A percentile compares a stretch with the other conserved stretches of the same genome.
Evolutionary conservation across 2,329 filamentous ascomycete species (phyloP).

Genomic region (Stachybotrys chartarum): DNA sequence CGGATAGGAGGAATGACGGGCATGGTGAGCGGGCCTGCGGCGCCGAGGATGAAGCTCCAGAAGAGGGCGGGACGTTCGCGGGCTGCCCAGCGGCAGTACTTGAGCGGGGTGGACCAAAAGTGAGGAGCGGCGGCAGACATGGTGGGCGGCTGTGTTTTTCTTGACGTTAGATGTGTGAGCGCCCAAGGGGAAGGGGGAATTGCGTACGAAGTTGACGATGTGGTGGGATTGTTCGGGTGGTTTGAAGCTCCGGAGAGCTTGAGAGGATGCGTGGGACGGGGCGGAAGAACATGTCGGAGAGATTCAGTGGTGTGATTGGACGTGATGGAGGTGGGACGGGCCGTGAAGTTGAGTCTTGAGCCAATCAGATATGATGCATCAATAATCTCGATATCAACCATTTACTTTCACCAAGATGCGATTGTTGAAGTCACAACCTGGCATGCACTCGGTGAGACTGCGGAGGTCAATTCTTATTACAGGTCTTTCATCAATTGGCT

Average conservation of each 20-base stretch:
- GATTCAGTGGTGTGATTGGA: neutral
- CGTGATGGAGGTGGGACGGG: neutral
- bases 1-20: constrained; percentile 68
- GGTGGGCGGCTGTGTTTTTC: constrained; percentile 11
- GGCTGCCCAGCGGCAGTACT: constrained; percentile 81
- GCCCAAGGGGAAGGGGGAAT: neutral
- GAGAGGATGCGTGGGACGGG: neutral
- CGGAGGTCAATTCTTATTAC: no score
- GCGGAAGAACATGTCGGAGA: neutral
- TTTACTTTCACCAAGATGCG: no score
- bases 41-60: constrained; percentile 73
- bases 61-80: constrained; percentile 88
- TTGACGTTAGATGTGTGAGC: neutral
- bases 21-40: constrained; percentile 63
- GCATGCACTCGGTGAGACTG: no score
- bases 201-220: constrained; percentile 27
- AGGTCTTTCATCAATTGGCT: no score
- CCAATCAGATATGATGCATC: no score
- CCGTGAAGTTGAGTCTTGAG: no score
- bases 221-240: constrained; percentile 11
- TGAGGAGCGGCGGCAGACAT: constrained; percentile 59
- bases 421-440: no score
- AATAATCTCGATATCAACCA: no score
- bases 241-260: constrained; percentile 7
- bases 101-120: constrained; percentile 80